Conservation (phyloP, 2,329 filamentous ascomycete species). For the Xylariales sp. region DNA sequence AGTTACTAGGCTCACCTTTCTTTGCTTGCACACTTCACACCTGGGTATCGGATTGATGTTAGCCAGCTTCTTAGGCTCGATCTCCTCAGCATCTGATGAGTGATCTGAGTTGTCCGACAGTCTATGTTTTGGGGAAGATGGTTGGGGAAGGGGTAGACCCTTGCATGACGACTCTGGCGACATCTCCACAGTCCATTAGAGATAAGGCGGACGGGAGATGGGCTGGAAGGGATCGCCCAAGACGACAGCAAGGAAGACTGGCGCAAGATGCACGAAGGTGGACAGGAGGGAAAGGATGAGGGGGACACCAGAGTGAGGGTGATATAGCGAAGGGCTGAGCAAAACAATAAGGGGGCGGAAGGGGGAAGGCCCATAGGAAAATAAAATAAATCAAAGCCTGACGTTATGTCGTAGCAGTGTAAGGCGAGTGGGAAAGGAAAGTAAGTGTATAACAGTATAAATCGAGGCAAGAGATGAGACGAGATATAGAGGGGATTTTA, state of each 20-base stretch:
- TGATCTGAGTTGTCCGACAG: constrained; percentile 19
- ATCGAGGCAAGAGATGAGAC: constrained; percentile 5
- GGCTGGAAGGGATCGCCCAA: background rate
- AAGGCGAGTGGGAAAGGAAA: constrained; percentile 6
- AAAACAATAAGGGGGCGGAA: constrained; percentile 1
- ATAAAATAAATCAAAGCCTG: background rate
- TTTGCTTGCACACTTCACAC: constrained; percentile 75
- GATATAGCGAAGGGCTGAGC: background rate
- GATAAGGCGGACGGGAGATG: background rate
- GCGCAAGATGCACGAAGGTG: background rate
- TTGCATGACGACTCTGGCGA: constrained; percentile 5
- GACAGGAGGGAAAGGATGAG: constrained; percentile 4
- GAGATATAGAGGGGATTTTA: too few relatives aligned
- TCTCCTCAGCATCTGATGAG: constrained; percentile 3
- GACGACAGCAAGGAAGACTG: background rate
- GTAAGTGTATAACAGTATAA: constrained; percentile 12
- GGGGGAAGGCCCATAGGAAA: background rate
- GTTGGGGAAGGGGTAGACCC: too few relatives aligned
- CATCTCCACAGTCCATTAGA: constrained; percentile 1
- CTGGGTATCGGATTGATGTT: constrained; percentile 36
- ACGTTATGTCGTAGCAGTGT: too few relatives aligned
- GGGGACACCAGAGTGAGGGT: background rate
- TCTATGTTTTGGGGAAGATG: too few relatives aligned
- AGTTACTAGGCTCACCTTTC: constrained; percentile 49
- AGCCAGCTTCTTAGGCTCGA: constrained; percentile 25